These are phyloP conservation scores for Kalmusia sp. DNA, from an alignment of 2,329 filamentous ascomycete species.

Conservation along the genomic window DNA sequence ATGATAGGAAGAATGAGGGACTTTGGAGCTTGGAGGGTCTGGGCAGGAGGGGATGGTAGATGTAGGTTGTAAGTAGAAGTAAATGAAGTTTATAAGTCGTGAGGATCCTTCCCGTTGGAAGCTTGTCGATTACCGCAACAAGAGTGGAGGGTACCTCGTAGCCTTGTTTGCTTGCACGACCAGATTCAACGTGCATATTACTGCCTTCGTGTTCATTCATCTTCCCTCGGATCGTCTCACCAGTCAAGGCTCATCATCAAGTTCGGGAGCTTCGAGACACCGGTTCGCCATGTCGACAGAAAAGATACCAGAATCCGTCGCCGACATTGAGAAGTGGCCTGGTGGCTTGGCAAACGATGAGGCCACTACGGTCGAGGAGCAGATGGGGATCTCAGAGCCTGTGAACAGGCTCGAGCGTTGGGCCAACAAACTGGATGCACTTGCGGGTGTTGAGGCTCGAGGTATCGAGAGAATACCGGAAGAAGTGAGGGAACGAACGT, in stretches of 20 bases:
- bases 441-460: slow-evolving; percentile 42
- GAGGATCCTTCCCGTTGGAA: background rate
- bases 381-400: slow-evolving; percentile 21
- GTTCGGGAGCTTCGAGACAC: background rate
- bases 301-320: background rate
- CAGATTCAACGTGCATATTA: background rate
- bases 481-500: slow-evolving; percentile 26
- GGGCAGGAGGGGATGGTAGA: background rate
- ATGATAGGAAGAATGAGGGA: background rate
- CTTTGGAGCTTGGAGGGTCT: background rate
- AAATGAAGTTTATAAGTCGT: background rate
- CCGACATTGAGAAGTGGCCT: slow-evolving; percentile 2
- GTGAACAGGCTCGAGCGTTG: slow-evolving; percentile 27
- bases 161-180: background rate
- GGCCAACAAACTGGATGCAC: slow-evolving; percentile 27
- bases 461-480: slow-evolving; percentile 43
- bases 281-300: background rate
- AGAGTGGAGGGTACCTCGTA: background rate
- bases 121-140: background rate
- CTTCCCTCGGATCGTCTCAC: background rate
- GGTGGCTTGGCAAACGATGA: slow-evolving; percentile 6
- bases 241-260: background rate
- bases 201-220: background rate
- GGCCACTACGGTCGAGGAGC: slow-evolving; percentile 18
- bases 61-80: background rate